A percentile compares a stretch with the other conserved stretches of the same genome.
Evolutionary conservation across 345 rosid genomes (phyloP).

Genomic region (Syzygium jambos): DNA sequence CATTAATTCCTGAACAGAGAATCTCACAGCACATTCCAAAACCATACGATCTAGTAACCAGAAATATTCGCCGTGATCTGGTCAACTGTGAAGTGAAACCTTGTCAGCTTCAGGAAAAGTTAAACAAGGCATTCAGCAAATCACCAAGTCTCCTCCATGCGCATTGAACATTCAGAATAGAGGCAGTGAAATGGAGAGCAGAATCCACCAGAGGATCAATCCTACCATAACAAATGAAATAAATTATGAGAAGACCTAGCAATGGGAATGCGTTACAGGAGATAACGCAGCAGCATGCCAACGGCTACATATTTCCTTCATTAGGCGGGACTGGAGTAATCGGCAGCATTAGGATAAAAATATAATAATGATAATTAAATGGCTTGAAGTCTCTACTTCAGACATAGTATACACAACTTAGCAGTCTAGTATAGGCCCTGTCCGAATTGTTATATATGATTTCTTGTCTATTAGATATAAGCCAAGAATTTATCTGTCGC

Average conservation of each 20-base stretch:
- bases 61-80: background rate
- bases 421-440: background rate
- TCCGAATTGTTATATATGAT: background rate
- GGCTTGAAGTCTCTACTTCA: background rate
- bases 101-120: background rate
- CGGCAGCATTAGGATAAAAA: background rate
- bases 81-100: background rate
- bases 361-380: background rate
- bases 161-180: background rate
- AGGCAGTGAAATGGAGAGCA: background rate
- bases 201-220: background rate
- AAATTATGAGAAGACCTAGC: accelerated
- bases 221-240: background rate
- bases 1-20: background rate
- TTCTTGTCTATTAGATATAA: background rate
- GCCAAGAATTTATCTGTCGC: background rate
- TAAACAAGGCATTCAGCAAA: background rate
- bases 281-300: background rate
- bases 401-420: background rate
- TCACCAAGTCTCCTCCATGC: background rate
- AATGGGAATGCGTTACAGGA: background rate
- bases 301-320: background rate
- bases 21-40: background rate
- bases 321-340: background rate
- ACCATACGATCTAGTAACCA: background rate